These are phyloP conservation scores for Tolypocladium guangdongense DNA, from an alignment of 2,329 filamentous ascomycete species.

Conservation along the genomic window DNA sequence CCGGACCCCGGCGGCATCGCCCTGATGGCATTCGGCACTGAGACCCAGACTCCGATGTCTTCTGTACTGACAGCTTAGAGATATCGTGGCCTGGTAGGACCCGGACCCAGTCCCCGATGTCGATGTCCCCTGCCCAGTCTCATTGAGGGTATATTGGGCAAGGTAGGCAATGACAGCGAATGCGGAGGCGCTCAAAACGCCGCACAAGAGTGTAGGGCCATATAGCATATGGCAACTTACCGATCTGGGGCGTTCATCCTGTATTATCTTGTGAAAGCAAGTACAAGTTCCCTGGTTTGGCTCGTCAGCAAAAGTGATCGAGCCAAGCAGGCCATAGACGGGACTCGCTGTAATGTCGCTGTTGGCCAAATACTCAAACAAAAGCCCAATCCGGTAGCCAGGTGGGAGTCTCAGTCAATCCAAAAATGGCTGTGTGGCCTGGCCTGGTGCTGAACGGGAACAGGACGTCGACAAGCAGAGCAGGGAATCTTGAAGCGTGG, in stretches of 20 bases:
- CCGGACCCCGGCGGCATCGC: neutral
- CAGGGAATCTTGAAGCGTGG: neutral
- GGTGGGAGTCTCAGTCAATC: neutral
- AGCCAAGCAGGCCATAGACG: neutral
- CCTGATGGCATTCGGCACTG: neutral
- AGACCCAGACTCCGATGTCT: neutral
- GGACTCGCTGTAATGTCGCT: neutral
- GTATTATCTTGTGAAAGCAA: neutral
- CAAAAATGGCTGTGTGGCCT: neutral
- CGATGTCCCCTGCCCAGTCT: neutral
- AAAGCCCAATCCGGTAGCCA: neutral
- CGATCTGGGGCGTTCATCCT: conserved; percentile 48
- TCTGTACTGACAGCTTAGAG: neutral
- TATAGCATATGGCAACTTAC: conserved; percentile 23
- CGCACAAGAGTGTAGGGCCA: too few species aligned
- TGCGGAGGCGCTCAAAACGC: neutral
- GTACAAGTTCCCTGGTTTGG: neutral
- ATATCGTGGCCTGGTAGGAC: neutral
- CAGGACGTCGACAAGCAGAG: neutral
- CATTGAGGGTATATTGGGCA: neutral
- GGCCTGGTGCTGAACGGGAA: neutral
- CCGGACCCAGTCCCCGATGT: neutral
- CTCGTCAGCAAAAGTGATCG: neutral
- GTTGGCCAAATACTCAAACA: neutral
- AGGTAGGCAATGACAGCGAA: neutral